Evolutionary conservation across 768 basidiomycete genomes (phyloP), one percentile per base, ranked within the genome.

Genomic region (Mrakia frigida): DNA sequence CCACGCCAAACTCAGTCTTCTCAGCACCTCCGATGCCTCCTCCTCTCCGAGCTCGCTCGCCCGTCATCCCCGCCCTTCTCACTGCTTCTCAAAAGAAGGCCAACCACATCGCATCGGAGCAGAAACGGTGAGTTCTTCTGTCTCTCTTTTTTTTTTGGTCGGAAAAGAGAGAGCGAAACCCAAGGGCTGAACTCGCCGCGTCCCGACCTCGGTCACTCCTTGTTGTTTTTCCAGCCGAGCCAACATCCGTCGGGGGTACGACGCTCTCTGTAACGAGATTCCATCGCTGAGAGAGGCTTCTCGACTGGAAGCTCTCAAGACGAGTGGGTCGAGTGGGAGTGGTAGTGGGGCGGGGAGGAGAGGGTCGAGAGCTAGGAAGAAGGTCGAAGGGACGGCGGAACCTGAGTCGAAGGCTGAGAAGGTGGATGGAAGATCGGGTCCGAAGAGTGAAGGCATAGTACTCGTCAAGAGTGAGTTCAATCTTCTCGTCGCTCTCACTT

Each of bases 91-190:
- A 94, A 86, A 95, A 95, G 82, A 92, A 94, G 82, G 91, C 91
- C 56, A 95, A 95, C 80, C 94, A 97, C 81, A 96, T 97, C 79
- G 91, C 92, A 80, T 91, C 90, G 2, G 94, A 97, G 84, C 93
- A 96, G 85, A 95, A 95, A 83, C 89, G 94, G 35, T 68, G 6
- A 16, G 65, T 39, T 1, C 14, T 6, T 13, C 9, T 31, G 23
- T 21, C 39, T 68, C 9, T 35, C 35, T 33, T 43, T 41, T 6
- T 35, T n/a, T 37, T 25, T 43, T 16, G 13, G 2, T 18, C 35
- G 46, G 14, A 2, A 4, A 50, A 50, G 46, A 50, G 18, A 21
- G 6, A 50, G 46, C 14, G 46, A 50, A 16, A 21, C 46, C 16
- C 16, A 46, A 21, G 18, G 46, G 46, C 46, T 50, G 46, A 50